Evolutionary conservation across 75 land plant species (phyloP).

Genomic region (Chamaecyparis obtusa): DNA sequence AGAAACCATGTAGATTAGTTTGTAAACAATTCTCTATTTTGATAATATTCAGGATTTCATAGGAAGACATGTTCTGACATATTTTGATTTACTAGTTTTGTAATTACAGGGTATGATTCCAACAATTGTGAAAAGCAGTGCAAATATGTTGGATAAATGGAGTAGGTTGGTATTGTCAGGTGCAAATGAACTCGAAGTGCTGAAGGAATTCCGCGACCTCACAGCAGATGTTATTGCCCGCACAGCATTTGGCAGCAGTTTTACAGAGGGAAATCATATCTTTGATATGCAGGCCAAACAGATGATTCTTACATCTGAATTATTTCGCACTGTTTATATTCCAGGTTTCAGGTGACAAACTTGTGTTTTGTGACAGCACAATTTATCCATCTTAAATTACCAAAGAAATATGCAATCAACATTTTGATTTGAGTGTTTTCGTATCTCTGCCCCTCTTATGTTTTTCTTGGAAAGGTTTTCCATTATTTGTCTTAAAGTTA

Average conservation of each 20-base stretch:
- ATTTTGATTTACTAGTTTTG: neutral
- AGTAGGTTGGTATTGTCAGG: neutral
- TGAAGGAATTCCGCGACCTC: too few relatives aligned
- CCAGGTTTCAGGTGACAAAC: neutral
- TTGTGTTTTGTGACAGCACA: neutral
- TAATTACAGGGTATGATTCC: conserved; percentile 1
- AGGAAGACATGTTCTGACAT: neutral
- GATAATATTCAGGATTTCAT: neutral
- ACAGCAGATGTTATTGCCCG: too few relatives aligned
- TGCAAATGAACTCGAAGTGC: too few relatives aligned
- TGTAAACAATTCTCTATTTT: neutral
- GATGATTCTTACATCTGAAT: neutral
- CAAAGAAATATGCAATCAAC: neutral
- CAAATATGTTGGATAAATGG: conserved; percentile 7
- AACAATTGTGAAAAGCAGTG: neutral
- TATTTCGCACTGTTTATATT: neutral
- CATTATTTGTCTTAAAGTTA: neutral
- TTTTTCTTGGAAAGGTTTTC: neutral
- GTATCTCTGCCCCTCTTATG: too few relatives aligned
- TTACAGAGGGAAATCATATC: conserved; percentile 18
- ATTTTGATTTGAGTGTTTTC: neutral
- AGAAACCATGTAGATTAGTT: neutral
- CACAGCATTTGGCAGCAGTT: too few relatives aligned
- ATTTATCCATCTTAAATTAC: too few relatives aligned
- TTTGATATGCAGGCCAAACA: conserved; percentile 24